phyloP scores from a whole-genome alignment of 495 filamentous ascomycete genomes.

The Penicillium canariense region DNA sequence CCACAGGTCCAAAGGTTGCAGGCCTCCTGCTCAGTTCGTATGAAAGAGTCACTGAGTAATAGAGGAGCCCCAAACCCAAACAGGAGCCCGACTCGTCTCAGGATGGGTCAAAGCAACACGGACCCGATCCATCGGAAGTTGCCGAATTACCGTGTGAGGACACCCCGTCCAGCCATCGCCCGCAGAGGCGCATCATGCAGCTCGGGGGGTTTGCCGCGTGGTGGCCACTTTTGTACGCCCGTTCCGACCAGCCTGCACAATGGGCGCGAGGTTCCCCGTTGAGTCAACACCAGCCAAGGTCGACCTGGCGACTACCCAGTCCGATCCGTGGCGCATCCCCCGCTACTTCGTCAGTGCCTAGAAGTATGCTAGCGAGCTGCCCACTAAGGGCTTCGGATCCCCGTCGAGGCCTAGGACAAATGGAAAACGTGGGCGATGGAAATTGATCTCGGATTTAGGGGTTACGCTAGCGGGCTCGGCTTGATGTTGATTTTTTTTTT shows the following conservation, averaged over 20 bases:
- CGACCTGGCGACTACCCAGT: too few relatives aligned
- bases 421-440: not conserved
- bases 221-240: too few relatives aligned
- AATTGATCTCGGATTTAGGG: not conserved
- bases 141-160: constrained; percentile 1
- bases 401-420: not conserved
- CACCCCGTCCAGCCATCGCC: not conserved
- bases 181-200: not conserved
- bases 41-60: not conserved
- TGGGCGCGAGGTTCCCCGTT: too few relatives aligned
- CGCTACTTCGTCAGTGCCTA: too few relatives aligned
- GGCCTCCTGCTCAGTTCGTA: not conserved
- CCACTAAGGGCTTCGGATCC: not conserved
- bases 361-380: too few relatives aligned
- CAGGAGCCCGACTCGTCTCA: not conserved
- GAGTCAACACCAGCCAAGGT: too few relatives aligned
- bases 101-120: not conserved
- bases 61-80: not conserved
- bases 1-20: not conserved
- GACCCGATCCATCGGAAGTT: constrained; percentile 3
- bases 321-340: too few relatives aligned
- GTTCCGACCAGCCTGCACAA: too few relatives aligned
- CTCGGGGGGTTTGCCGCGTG: constrained; percentile 5
- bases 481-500: not conserved
- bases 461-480: not conserved